Conservation (phyloP, 495 filamentous ascomycete genomes). For the Echria macrotheca region DNA sequence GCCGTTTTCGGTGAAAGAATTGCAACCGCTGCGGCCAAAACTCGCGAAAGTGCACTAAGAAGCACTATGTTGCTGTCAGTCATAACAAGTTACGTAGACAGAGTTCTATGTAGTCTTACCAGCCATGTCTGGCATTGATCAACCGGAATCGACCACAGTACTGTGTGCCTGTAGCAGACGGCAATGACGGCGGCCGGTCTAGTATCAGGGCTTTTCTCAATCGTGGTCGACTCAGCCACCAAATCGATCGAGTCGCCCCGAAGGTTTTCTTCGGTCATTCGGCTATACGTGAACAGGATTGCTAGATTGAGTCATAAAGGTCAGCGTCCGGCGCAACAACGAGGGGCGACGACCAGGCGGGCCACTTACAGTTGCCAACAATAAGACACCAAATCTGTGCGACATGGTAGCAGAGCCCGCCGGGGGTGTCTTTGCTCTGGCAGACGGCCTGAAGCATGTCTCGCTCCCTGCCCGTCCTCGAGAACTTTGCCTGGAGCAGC, state of each 20-base stretch:
- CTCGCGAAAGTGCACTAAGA: slow-evolving; percentile 32
- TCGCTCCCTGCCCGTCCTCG: slow-evolving; percentile 23
- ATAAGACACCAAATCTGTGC: slow-evolving; percentile 36
- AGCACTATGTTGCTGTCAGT: slow-evolving; percentile 1
- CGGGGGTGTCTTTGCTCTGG: slow-evolving; percentile 19
- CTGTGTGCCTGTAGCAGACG: slow-evolving; percentile 5
- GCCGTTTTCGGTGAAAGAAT: slow-evolving; percentile 18
- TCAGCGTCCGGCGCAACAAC: neutral
- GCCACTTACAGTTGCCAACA: slow-evolving; percentile 28
- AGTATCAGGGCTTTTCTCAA: neutral
- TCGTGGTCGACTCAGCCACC: neutral
- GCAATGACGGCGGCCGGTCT: slow-evolving; percentile 1
- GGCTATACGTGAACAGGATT: slow-evolving; percentile 24
- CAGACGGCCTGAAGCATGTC: slow-evolving; percentile 39
- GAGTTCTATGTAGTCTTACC: slow-evolving; percentile 19
- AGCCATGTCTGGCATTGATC: slow-evolving; percentile 34
- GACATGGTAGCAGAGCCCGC: slow-evolving; percentile 34
- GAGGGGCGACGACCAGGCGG: neutral
- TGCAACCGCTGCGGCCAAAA: slow-evolving; percentile 27
- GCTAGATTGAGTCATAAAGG: slow-evolving; percentile 11
- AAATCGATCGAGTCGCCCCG: slow-evolving; percentile 14
- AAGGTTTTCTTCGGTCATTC: slow-evolving; percentile 16
- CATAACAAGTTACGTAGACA: neutral
- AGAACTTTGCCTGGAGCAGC: slow-evolving; percentile 31
- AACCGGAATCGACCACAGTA: slow-evolving; percentile 18